These are phyloP conservation scores for Hibiscus mutabilis DNA, from an alignment of 345 rosid species.

Conservation along the genomic window DNA sequence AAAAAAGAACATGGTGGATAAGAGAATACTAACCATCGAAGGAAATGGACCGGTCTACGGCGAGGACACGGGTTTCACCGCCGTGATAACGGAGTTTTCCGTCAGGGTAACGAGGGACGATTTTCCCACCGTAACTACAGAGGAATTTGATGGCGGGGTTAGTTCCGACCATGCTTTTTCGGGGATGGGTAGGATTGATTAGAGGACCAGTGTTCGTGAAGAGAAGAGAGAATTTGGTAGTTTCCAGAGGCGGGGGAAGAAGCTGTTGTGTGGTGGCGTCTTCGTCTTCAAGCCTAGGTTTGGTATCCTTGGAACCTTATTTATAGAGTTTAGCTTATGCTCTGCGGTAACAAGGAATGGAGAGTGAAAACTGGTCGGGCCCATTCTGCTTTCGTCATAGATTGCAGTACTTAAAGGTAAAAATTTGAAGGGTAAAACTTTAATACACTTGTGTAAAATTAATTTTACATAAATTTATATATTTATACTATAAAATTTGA, in stretches of 20 bases:
- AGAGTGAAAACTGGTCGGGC: not conserved
- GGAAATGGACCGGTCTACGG: conserved; percentile 63
- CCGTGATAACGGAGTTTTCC: conserved; percentile 85
- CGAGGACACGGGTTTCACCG: conserved; percentile 84
- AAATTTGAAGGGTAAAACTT: not conserved
- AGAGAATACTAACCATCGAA: conserved; percentile 46
- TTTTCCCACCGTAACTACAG: conserved; percentile 86
- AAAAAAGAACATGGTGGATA: conserved; percentile 13
- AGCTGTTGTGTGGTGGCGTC: conserved; percentile 12
- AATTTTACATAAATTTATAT: no score
- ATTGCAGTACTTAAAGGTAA: not conserved
- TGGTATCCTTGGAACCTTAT: conserved; percentile 15
- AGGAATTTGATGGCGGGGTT: conserved; percentile 57
- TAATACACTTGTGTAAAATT: no score
- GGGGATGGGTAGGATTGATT: no score
- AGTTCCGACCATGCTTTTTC: conserved; percentile 38
- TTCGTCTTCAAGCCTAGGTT: conserved; percentile 38
- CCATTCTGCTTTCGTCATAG: not conserved
- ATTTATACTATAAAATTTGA: no score
- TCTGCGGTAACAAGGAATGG: not conserved
- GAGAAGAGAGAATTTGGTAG: no score
- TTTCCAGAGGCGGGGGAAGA: not conserved
- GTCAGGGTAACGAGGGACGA: conserved; percentile 76
- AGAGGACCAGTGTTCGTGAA: not conserved
- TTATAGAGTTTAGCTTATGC: conserved; percentile 29